Base-by-base conservation (phyloP, 495 filamentous ascomycete genomes). In the Talaromyces nanjingensis region DNA sequence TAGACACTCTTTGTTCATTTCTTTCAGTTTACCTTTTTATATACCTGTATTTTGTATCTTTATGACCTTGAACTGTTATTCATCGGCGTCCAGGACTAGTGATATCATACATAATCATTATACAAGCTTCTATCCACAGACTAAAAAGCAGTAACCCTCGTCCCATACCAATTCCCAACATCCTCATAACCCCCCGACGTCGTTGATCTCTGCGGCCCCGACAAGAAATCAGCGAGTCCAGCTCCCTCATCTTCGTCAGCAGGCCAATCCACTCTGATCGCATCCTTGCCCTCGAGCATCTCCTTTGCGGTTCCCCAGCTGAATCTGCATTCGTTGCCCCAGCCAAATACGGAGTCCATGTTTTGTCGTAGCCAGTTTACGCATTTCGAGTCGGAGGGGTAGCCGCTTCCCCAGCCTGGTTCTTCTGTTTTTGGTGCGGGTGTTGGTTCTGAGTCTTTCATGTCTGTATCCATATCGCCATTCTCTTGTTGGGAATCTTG, bases 281-380 rank as follows among this genome's bases (percentile, higher is more conserved):
- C 80, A 2, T 74, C 83, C 60, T 83, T 83, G 29, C 79, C 72
- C 63, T 98, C 96, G 1, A 98, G 72, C 86, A 97, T 84, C 71
- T 97, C 92, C 72, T 92, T 98, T 9, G 89, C 90, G 1, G 94
- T 97, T 6, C 90, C 89, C 94, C 94, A 98, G 70, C 91, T 94
- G 65, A 97, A 97, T 37, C 94, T 82, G 70, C 90, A 93, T 75
- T 97, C 91, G 22, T 83, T 86, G 2, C 92, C 91, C 96, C 96
- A 98, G 14, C 94, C 94, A 78, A 98, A 98, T 0, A 97, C 79
- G 14, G 90, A 90, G 65, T 98, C 87, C 88, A 97, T 96, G 66
- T 91, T 91, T 42, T 73, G 76, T 75, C 86, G 89, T 63, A 98
- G 66, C 94, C 96, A 98, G 12, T 72, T 72, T 18, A 88, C 85